Evolutionary conservation across 2,329 filamentous ascomycete genomes (phyloP).

Genomic region (Phialemonium atrogriseum): DNA sequence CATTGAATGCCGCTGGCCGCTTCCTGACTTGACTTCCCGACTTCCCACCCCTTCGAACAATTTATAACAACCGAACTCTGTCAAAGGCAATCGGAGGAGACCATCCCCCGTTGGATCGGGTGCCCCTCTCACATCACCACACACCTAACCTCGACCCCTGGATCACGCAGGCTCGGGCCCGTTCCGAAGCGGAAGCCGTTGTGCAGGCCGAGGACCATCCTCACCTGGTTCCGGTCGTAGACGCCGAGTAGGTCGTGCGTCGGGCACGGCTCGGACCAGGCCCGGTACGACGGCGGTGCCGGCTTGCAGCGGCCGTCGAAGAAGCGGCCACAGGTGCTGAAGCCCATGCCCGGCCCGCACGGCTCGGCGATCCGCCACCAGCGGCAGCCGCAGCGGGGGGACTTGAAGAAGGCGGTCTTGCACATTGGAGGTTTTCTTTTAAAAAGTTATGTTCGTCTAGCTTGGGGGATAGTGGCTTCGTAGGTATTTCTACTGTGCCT

Average conservation of each 20-base stretch:
- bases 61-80: neutral
- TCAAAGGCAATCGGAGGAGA: neutral
- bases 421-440: too few species aligned
- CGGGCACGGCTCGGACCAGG: constrained; percentile 29
- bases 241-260: constrained; percentile 27
- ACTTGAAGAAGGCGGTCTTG: constrained; percentile 35
- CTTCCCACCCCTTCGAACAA: too few species aligned
- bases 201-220: constrained; percentile 35
- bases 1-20: too few species aligned
- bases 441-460: too few species aligned
- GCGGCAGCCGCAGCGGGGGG: constrained; percentile 40
- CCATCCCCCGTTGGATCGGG: too few species aligned
- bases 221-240: constrained; percentile 39
- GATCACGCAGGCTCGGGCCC: constrained; percentile 30
- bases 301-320: constrained; percentile 27
- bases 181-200: constrained; percentile 38
- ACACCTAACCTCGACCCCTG: constrained; percentile 24
- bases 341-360: constrained; percentile 41
- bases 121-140: constrained; percentile 26
- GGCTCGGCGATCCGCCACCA: constrained; percentile 40
- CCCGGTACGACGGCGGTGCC: constrained; percentile 23
- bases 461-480: too few species aligned
- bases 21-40: too few species aligned
- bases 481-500: too few species aligned
- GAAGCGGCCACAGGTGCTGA: constrained; percentile 38